Conservation (phyloP, 257 asterid species). For the Salvia splendens region DNA sequence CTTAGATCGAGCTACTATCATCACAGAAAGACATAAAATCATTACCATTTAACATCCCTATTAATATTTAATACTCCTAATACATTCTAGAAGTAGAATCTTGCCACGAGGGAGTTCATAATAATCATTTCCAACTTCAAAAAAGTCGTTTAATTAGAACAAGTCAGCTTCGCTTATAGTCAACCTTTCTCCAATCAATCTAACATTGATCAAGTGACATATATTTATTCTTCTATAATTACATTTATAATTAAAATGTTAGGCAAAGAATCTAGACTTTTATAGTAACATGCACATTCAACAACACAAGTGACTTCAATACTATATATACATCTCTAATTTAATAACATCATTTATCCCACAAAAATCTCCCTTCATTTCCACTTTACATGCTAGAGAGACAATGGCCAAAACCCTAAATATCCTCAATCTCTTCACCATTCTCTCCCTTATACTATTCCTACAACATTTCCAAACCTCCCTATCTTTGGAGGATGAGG, state of each 20-base stretch:
- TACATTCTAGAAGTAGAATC: slow-evolving; percentile 7
- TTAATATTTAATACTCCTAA: too few species aligned
- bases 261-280: slow-evolving; percentile 30
- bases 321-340: not conserved
- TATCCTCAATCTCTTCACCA: slow-evolving; percentile 30
- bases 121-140: not conserved
- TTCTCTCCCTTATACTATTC: slow-evolving; percentile 29
- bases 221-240: not conserved
- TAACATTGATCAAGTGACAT: too few species aligned
- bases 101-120: slow-evolving; percentile 21
- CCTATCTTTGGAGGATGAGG: slow-evolving; percentile 27
- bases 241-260: not conserved
- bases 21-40: too few species aligned
- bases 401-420: slow-evolving; percentile 50
- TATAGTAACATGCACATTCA: slow-evolving; percentile 20
- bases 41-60: too few species aligned
- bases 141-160: not conserved
- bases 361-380: slow-evolving; percentile 20
- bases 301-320: slow-evolving; percentile 1
- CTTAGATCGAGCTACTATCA: too few species aligned
- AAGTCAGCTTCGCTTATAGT: slow-evolving; percentile 15
- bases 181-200: not conserved
- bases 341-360: not conserved
- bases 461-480: slow-evolving; percentile 1
- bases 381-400: slow-evolving; percentile 17